Evolutionary conservation across 2,329 filamentous ascomycete species (phyloP).

Genomic region (Lasiodiplodia sp.): DNA sequence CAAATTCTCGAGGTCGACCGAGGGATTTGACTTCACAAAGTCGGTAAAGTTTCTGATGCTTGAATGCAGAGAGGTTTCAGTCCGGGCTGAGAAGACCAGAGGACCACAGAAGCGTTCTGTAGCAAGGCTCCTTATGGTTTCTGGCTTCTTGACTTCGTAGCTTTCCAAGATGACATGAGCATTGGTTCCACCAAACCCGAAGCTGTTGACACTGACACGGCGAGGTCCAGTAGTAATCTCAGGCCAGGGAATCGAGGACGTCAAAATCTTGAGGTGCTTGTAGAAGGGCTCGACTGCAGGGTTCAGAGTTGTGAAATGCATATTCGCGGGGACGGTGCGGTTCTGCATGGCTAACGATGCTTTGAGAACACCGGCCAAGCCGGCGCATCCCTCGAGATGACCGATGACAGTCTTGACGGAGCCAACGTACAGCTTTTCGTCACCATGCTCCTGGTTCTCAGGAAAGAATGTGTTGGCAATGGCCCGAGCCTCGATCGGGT

Average conservation of each 20-base stretch:
- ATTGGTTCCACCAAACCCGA: slow-evolving; percentile 40
- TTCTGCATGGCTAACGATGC: slow-evolving; percentile 49
- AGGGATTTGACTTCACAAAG: slow-evolving; percentile 20
- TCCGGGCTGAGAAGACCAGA: slow-evolving; percentile 30
- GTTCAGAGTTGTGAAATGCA: slow-evolving; percentile 45
- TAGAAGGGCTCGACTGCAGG: slow-evolving; percentile 38
- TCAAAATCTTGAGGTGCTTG: slow-evolving; percentile 24
- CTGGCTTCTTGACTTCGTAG: slow-evolving; percentile 16
- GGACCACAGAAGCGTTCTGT: background rate
- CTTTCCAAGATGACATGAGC: slow-evolving; percentile 38
- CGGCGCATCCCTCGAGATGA: slow-evolving; percentile 51
- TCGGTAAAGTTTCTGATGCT: slow-evolving; percentile 11
- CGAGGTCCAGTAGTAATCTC: slow-evolving; percentile 10
- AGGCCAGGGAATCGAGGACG: slow-evolving; percentile 32
- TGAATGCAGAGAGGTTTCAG: slow-evolving; percentile 23
- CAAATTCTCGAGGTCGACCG: slow-evolving; percentile 25
- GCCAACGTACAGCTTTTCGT: slow-evolving; percentile 33
- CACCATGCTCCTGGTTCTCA: background rate
- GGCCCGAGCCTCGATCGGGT: slow-evolving; percentile 34
- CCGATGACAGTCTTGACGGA: slow-evolving; percentile 50
- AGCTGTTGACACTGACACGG: slow-evolving; percentile 37
- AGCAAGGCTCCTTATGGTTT: too few relatives aligned
- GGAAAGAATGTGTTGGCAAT: slow-evolving; percentile 28
- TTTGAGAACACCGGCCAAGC: slow-evolving; percentile 48
- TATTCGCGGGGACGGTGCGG: slow-evolving; percentile 43